Evolutionary conservation across 169 alveolate genomes (phyloP).

Genomic region (Eimeria falciformis): DNA sequence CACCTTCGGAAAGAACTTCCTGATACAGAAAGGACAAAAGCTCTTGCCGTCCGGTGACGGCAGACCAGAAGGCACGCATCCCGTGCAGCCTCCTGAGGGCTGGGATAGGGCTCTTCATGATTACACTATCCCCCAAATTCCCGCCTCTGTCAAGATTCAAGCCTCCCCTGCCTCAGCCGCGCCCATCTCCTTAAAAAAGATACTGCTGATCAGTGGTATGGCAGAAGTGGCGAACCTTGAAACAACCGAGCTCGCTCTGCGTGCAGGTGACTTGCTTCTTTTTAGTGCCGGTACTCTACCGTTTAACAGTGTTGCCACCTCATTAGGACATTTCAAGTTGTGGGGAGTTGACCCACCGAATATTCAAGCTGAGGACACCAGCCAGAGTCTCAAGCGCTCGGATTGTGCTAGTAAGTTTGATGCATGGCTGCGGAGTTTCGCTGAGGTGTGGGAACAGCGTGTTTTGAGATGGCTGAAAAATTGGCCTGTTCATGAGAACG

Average conservation of each 20-base stretch:
- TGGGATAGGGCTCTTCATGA: neutral
- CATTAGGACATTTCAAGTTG: neutral
- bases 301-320: neutral
- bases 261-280: constrained; percentile 11
- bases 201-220: neutral
- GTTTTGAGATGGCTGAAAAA: neutral
- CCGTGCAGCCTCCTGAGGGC: too few species aligned
- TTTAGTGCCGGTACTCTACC: neutral
- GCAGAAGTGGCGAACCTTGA: neutral
- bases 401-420: neutral
- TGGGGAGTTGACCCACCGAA: neutral
- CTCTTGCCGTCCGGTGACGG: too few species aligned
- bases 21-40: too few species aligned
- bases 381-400: neutral
- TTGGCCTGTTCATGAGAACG: neutral
- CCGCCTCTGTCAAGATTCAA: neutral
- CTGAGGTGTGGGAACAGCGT: neutral
- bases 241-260: neutral
- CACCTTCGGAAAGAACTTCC: too few species aligned
- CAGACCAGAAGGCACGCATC: too few species aligned
- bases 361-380: neutral
- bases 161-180: constrained; percentile 12
- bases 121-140: neutral
- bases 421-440: neutral
- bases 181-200: neutral